Base-by-base conservation (phyloP, 306 rosid species). In the Prosopis cineraria region DNA sequence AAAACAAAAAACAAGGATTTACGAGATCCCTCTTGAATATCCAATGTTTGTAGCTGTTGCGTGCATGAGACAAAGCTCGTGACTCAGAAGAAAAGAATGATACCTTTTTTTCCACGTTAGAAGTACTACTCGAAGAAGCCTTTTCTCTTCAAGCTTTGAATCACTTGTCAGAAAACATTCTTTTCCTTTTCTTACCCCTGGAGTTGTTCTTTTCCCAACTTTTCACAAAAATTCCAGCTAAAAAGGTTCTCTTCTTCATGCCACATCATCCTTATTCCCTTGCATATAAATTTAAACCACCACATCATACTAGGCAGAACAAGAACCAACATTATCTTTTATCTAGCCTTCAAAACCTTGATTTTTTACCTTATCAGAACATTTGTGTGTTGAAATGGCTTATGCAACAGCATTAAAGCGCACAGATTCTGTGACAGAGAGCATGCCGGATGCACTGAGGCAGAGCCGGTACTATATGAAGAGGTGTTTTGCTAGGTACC, bases 1-100 rank as follows among this genome's bases (percentile, higher is more conserved):
- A 34, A n/a, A 33, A 34, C 44, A 17, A 7, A 34, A 31, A 63
- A 34, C 29, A 16, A 60, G 3, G 45, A 34, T 34, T 27, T 10
- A 8, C 29, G 24, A 64, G 27, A 64, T 37, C 12, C 40, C 37
- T 30, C 67, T 12, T 31, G 10, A 60, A 29, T 60, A 60, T 30
- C 66, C 22, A 60, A 60, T 13, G 67, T 30, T 30, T 6, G 22
- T 60, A 30, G 22, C 40, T 60, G 22, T 30, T 14, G 40, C 45
- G 29, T 34, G 69, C 69, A 34, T 64, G 69, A 17, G 69, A 64
- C 41, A 17, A 7, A 62, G 59, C n/a, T 52, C 27, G 13, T 52
- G 59, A 81, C 63, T 60, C 13, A 78, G 65, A 93, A 86, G 96
- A 66, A 89, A 90, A 89, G 96, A 90, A 90, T 90, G 65, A 88